phyloP scores from a whole-genome alignment of 116 monocot species.

The Phalaenopsis hybrid region DNA sequence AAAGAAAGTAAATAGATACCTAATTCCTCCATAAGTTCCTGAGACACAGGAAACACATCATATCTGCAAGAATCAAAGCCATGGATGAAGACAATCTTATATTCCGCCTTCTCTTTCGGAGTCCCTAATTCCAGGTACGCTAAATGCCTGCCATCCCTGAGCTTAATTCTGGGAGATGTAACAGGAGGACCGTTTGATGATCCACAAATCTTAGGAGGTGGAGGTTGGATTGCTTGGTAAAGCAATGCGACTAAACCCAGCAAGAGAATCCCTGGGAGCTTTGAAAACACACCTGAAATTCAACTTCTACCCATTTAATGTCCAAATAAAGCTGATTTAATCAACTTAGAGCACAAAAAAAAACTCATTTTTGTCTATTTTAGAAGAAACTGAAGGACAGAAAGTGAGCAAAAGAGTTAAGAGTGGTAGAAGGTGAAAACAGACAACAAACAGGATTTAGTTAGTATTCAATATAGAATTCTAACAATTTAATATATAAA shows the following conservation, averaged over 20 bases:
- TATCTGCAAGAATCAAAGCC: slow-evolving; percentile 38
- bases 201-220: slow-evolving; percentile 47
- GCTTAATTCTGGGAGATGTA: slow-evolving; percentile 41
- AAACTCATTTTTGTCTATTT: too few relatives aligned
- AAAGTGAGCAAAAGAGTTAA: too few relatives aligned
- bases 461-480: too few relatives aligned
- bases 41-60: slow-evolving; percentile 19
- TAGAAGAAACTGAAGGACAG: too few relatives aligned
- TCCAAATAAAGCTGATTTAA: too few relatives aligned
- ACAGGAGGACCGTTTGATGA: slow-evolving; percentile 30
- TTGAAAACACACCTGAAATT: slow-evolving; percentile 5
- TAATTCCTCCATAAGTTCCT: slow-evolving; percentile 31
- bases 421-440: too few relatives aligned
- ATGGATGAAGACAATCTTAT: slow-evolving; percentile 52
- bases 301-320: too few relatives aligned
- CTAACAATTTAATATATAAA: too few relatives aligned
- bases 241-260: slow-evolving; percentile 20
- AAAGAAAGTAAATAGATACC: slow-evolving; percentile 39
- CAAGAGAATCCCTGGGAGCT: slow-evolving; percentile 18
- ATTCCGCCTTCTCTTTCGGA: slow-evolving; percentile 33
- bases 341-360: too few relatives aligned
- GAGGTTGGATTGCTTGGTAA: slow-evolving; percentile 33
- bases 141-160: slow-evolving; percentile 64
- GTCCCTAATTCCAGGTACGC: slow-evolving; percentile 57
- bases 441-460: too few relatives aligned